Evolutionary conservation across 2,329 filamentous ascomycete species (phyloP), one percentile per base, ranked within the genome.

Genomic region (Myriosclerotinia duriaeana): DNA sequence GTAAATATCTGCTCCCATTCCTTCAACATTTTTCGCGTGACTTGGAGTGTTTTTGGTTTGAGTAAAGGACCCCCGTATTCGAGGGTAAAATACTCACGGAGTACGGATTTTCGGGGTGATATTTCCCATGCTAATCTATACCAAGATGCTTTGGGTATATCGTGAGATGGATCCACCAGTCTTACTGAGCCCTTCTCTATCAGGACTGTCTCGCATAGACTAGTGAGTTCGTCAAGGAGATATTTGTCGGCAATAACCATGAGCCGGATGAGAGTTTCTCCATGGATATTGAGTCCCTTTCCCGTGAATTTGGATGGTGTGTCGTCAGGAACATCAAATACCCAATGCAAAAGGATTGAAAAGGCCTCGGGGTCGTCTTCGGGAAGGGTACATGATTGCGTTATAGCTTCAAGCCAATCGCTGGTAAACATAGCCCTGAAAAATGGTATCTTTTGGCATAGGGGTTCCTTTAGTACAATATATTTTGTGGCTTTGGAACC

Each of bases 291-390:
- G 2, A 9, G 2, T 6, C 53, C 36, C 6, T 40, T 9, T 5
- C 12, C 2, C 0, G n/a, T 40, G 20, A 40, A 55, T 0, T 0
- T 17, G 12, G 26, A 0, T 9, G n/a, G 6, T 15, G 34, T 1
- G 12, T 55, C 53, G 0, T 26, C n/a, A 55, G 53, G 11, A 1
- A 40, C 11, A 40, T 55, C 53, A 4, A 40, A 55, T 42, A 55
- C 36, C 36, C 53, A 55, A 3, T 40, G 36, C 3, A 40, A 6
- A 8, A 55, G 53, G 2, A 55, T 26, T 15, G n/a, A 40, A 4
- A 55, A 55, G 14, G 36, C n/a, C 40, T 55, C n/a, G 12, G 36
- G 53, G 3, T 55, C n/a, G 12, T 55, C 53, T 4, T 55, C 36
- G 3, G 20, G n/a, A 12, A 55, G 36, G 1, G 12, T 26, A 1